These are phyloP conservation scores for Jatropha multifida DNA, from an alignment of 441 rosid genomes.

Conservation along the genomic window DNA sequence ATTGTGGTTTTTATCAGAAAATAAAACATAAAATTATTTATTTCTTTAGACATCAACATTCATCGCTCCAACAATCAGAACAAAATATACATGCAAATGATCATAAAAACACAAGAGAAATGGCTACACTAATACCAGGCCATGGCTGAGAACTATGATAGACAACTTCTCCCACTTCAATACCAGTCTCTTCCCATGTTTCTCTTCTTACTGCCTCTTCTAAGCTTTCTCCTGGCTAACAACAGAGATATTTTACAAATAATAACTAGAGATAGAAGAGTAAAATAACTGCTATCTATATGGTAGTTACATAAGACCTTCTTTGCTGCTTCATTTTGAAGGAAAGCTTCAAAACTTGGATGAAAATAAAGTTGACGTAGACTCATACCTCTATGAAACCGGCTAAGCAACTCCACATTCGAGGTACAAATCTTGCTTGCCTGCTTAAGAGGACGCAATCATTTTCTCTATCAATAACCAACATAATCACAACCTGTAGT, in stretches of 20 bases:
- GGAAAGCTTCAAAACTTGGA: not conserved
- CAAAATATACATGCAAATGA: not conserved
- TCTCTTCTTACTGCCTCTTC: slow-evolving; percentile 97
- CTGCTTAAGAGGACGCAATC: slow-evolving; percentile 77
- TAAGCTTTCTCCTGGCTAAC: slow-evolving; percentile 97
- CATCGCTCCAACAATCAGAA: not conserved
- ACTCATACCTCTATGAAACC: slow-evolving; percentile 86
- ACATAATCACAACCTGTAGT: slow-evolving; percentile 88
- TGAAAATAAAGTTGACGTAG: not conserved
- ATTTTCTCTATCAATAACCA: slow-evolving; percentile 81
- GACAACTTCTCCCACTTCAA: slow-evolving; percentile 90
- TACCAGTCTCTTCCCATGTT: slow-evolving; percentile 92
- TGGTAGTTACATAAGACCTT: not conserved
- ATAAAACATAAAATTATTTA: not conserved
- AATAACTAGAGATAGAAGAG: slow-evolving; percentile 9
- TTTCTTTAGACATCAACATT: not conserved
- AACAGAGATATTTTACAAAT: slow-evolving; percentile 22
- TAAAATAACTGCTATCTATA: not conserved
- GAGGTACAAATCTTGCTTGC: slow-evolving; percentile 71
- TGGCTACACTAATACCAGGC: slow-evolving; percentile 60
- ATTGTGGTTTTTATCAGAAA: not conserved
- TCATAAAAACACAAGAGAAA: not conserved
- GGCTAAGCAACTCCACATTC: slow-evolving; percentile 97
- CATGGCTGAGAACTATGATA: slow-evolving; percentile 98
- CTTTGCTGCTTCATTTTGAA: not conserved